Evolutionary conservation across 1,284 basidiomycete species (phyloP).

Genomic region (Ceratobasidium theobromae): DNA sequence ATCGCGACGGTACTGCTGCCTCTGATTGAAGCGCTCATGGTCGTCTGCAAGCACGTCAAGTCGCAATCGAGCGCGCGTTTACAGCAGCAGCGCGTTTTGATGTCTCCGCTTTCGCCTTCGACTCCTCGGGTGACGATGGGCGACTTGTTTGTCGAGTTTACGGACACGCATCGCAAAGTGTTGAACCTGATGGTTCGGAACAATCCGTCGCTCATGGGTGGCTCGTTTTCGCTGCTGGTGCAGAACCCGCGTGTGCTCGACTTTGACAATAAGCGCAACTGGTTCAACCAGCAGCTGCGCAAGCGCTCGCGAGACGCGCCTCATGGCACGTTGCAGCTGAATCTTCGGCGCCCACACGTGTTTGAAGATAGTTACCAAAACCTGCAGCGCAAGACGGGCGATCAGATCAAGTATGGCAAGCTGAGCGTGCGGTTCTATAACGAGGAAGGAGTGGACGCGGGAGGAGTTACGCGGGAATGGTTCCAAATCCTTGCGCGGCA

Average conservation of each 20-base stretch:
- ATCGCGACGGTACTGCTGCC: slow-evolving; percentile 89
- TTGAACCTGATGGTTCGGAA: slow-evolving; percentile 98
- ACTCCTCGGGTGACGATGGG: slow-evolving; percentile 67
- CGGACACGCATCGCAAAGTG: slow-evolving; percentile 91
- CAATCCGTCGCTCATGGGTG: slow-evolving; percentile 96
- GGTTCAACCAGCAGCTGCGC: slow-evolving; percentile 96
- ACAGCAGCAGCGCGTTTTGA: slow-evolving; percentile 50
- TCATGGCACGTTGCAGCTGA: slow-evolving; percentile 83
- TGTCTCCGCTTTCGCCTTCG: slow-evolving; percentile 66
- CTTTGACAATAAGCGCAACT: slow-evolving; percentile 99
- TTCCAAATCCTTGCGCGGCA: slow-evolving; percentile 96
- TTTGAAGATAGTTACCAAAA: slow-evolving; percentile 98
- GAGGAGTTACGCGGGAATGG: slow-evolving; percentile 98
- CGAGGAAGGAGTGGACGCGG: slow-evolving; percentile 98
- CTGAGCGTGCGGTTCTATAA: slow-evolving; percentile 96
- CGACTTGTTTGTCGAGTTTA: slow-evolving; percentile 91
- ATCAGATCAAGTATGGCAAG: slow-evolving; percentile 98
- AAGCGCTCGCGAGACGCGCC: slow-evolving; percentile 80
- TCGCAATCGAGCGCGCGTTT: slow-evolving; percentile 53
- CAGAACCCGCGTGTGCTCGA: slow-evolving; percentile 96
- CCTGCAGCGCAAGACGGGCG: slow-evolving; percentile 86
- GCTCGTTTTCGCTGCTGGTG: slow-evolving; percentile 94
- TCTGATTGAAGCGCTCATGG: slow-evolving; percentile 94
- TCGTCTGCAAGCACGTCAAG: slow-evolving; percentile 93
- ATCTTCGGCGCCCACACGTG: slow-evolving; percentile 89